Base-by-base conservation (phyloP, 768 basidiomycete species). In the Boletus pseudopeckii region DNA sequence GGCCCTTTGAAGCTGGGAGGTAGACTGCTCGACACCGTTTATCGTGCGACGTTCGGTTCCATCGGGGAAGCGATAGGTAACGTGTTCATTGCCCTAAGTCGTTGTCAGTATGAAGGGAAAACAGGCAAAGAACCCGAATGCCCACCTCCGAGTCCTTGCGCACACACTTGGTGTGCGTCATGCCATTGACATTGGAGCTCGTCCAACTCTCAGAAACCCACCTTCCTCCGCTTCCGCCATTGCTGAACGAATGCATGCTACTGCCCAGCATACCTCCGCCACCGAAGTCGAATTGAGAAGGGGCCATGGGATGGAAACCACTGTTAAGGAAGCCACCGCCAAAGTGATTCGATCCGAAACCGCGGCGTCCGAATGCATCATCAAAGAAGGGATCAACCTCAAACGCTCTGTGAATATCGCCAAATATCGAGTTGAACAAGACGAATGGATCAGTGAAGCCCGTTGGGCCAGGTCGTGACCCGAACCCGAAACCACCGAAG, bases 361-460 rank as follows among this genome's bases (percentile, higher is more conserved):
- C 60, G 50, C 46, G 55, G 53, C 45, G 61, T 10, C 49, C 55
- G 49, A 60, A 57, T 7, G 64, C 48, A 36, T 54, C 63, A n/a
- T 61, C 42, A 46, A 71, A 69, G 60, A 77, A 75, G 7, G 76
- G 70, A 52, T 76, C 73, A 14, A 36, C 30, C 20, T 59, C 57
- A 34, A 72, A 71, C 20, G 70, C 69, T 28, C 61, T 59, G 41
- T 75, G 75, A 14, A 75, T 49, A 61, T 82, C 74, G 18, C 81
- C 80, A 54, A 92, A 90, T 52, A 90, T 81, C 4, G 80, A 76
- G 56, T 89, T 77, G 70, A 92, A 92, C 34, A 92, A 71, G 20
- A 78, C 72, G 64, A 90, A 90, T 2, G 89, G 89, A 64, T 91
- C 88, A 2, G 83, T 85, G 71, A 90, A 89, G 39, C 64, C 68